phyloP scores from a whole-genome alignment of 345 rosid genomes.

The Eucalyptus tenuipes region DNA sequence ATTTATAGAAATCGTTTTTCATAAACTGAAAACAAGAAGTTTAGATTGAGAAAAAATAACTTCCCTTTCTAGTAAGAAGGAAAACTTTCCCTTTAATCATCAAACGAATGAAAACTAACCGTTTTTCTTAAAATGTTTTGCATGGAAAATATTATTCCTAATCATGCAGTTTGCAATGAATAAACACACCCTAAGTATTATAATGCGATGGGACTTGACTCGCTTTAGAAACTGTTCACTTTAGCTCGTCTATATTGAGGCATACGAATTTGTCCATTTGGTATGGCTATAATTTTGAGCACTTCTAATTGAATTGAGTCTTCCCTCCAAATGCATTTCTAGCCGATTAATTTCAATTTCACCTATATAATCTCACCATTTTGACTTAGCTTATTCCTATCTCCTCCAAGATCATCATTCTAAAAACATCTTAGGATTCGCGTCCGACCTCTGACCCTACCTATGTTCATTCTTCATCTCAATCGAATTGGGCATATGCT shows the following conservation, averaged over 20 bases:
- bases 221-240: rapidly evolving
- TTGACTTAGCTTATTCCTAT: background rate
- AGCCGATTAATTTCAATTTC: background rate
- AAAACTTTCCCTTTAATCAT: rapidly evolving
- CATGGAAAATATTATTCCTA: background rate
- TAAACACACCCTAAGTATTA: background rate
- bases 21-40: background rate
- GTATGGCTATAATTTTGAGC: rapidly evolving
- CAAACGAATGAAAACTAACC: background rate
- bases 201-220: background rate
- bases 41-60: background rate
- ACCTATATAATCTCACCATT: background rate
- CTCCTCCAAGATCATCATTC: background rate
- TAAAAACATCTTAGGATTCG: background rate
- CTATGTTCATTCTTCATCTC: background rate
- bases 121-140: rapidly evolving
- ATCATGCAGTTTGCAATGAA: background rate
- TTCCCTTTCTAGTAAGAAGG: background rate
- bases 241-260: rapidly evolving
- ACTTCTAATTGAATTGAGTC: background rate
- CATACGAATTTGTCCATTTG: background rate
- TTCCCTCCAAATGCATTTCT: background rate
- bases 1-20: rapidly evolving
- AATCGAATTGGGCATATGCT: background rate
- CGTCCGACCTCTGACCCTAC: background rate